Conservation (phyloP, 257 asterid genomes). For the Oldenlandia corymbosa region DNA sequence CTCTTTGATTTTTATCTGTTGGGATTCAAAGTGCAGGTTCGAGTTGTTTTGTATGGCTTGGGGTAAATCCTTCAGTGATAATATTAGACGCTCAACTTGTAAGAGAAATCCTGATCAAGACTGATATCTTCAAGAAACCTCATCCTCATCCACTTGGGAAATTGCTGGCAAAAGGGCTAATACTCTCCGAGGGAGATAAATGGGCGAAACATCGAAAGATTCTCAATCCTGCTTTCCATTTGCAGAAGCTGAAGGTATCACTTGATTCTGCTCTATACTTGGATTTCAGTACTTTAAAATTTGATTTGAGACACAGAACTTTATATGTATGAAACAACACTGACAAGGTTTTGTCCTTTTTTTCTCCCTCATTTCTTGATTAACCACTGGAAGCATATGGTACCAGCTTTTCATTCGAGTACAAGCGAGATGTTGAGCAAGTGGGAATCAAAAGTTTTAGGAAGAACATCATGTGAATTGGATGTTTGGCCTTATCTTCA, state of each 20-base stretch:
- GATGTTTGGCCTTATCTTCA: slow-evolving; percentile 46
- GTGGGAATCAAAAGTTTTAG: slow-evolving; percentile 30
- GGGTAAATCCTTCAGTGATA: slow-evolving; percentile 15
- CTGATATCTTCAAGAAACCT: slow-evolving; percentile 14
- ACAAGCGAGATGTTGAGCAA: slow-evolving; percentile 31
- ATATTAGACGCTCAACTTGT: slow-evolving; percentile 20
- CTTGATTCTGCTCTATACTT: not conserved
- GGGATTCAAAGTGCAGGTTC: slow-evolving; percentile 13
- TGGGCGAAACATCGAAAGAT: slow-evolving; percentile 25
- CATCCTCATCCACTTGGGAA: slow-evolving; percentile 10
- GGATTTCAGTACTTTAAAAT: too few relatives aligned
- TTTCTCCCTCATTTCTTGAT: not conserved
- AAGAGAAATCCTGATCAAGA: slow-evolving; percentile 19
- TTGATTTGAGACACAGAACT: too few relatives aligned
- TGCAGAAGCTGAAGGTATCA: slow-evolving; percentile 24
- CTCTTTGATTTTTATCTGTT: not conserved
- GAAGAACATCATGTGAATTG: slow-evolving; percentile 25
- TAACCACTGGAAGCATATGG: slow-evolving; percentile 30
- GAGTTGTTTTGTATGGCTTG: slow-evolving; percentile 20
- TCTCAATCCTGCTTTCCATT: slow-evolving; percentile 26
- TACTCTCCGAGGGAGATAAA: slow-evolving; percentile 13
- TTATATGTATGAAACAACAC: not conserved
- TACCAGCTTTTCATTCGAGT: slow-evolving; percentile 36
- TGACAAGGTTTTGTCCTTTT: not conserved
- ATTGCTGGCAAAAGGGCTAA: slow-evolving; percentile 13